Evolutionary conservation across 768 basidiomycete genomes (phyloP).

Genomic region (Russula abietina): DNA sequence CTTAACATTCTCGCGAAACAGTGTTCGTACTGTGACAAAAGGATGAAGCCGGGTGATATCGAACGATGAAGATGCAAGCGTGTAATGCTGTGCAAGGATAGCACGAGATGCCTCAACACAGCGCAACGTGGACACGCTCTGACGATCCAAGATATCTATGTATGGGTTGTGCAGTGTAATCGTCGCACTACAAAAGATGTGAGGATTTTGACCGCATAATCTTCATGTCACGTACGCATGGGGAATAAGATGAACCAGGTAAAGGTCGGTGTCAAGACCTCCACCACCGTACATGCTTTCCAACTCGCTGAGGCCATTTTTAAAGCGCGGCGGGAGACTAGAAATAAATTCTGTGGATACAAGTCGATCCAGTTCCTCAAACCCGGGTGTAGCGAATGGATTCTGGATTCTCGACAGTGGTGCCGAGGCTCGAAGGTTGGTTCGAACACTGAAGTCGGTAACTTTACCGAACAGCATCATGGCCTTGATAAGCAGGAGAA

Average conservation of each 20-base stretch:
- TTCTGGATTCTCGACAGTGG: conserved; percentile 67
- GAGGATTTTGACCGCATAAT: conserved; percentile 21
- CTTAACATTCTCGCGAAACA: neutral
- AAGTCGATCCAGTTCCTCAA: conserved; percentile 63
- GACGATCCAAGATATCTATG: conserved; percentile 64
- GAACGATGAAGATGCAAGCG: conserved; percentile 73
- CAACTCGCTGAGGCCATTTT: conserved; percentile 55
- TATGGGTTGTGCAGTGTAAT: conserved; percentile 86
- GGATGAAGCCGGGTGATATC: conserved; percentile 78
- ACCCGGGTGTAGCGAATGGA: conserved; percentile 61
- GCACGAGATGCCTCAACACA: conserved; percentile 70
- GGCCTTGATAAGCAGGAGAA: conserved; percentile 73
- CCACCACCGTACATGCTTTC: conserved; percentile 50
- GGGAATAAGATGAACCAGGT: conserved; percentile 81
- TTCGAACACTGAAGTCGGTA: conserved; percentile 78
- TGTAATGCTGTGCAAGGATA: conserved; percentile 71
- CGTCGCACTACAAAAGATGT: conserved; percentile 50
- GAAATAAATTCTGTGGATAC: conserved; percentile 62
- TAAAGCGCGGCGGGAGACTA: conserved; percentile 62
- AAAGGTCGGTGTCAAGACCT: conserved; percentile 73
- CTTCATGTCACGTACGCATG: conserved; percentile 58
- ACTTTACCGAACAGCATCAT: conserved; percentile 82
- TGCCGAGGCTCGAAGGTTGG: conserved; percentile 59
- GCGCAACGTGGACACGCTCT: conserved; percentile 59
- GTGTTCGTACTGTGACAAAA: conserved; percentile 60